Percentiles rank a stretch among this genome's conserved stretches.
Evolutionary conservation across 2,329 filamentous ascomycete species (phyloP).

Genomic region (Juglanconis oblonga): DNA sequence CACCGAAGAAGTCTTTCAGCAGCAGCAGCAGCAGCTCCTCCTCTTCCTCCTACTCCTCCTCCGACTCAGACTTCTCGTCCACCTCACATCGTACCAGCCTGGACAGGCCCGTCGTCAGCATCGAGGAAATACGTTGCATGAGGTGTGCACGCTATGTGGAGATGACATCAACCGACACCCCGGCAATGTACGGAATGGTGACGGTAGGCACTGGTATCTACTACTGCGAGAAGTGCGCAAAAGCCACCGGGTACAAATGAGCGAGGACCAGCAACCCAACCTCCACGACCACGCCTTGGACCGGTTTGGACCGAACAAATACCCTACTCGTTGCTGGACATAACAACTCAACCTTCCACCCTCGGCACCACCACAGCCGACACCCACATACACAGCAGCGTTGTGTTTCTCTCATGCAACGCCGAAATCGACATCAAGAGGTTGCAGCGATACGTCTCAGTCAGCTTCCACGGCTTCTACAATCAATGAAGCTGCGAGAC

Average conservation of each 20-base stretch:
- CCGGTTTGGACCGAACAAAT: neutral
- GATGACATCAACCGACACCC: slow-evolving; percentile 59
- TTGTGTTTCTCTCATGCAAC: too few species aligned
- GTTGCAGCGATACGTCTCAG: neutral
- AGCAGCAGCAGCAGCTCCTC: slow-evolving; percentile 40
- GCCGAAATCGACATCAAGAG: too few species aligned
- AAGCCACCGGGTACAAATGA: slow-evolving; percentile 63
- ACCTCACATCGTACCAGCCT: slow-evolving; percentile 42
- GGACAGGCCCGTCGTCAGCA: slow-evolving; percentile 51
- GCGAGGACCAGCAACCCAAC: neutral
- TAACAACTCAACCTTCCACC: neutral
- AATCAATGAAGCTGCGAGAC: neutral
- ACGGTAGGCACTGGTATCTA: slow-evolving; percentile 64
- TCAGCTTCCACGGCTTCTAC: neutral
- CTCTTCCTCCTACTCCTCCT: slow-evolving; percentile 32
- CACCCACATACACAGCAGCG: too few species aligned
- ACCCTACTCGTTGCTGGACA: neutral
- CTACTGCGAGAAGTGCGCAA: slow-evolving; percentile 63
- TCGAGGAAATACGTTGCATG: slow-evolving; percentile 61
- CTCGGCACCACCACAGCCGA: neutral
- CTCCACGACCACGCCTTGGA: neutral
- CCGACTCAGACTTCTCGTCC: slow-evolving; percentile 42
- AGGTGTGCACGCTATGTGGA: slow-evolving; percentile 60
- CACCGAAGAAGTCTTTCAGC: slow-evolving; percentile 34
- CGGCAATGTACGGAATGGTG: slow-evolving; percentile 58